phyloP scores from a whole-genome alignment of 2,329 filamentous ascomycete species.

The Huntiella decipiens region DNA sequence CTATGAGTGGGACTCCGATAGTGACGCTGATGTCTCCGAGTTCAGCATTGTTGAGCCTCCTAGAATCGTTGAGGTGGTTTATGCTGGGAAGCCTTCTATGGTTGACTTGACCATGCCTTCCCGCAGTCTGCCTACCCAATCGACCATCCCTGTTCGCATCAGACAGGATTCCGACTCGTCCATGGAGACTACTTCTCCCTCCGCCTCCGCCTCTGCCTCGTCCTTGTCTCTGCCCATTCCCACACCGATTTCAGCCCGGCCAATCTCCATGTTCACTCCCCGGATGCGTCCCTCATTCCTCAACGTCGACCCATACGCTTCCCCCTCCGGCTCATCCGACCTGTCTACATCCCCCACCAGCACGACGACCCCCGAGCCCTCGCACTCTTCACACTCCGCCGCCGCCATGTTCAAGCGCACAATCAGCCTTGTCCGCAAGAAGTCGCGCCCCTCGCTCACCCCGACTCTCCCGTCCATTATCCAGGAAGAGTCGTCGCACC shows the following conservation, averaged over 20 bases:
- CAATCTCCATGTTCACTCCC: conserved; percentile 8
- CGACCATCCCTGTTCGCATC: conserved; percentile 8
- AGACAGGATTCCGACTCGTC: conserved; percentile 16
- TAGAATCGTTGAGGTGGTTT: conserved; percentile 38
- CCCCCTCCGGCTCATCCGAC: conserved; percentile 13
- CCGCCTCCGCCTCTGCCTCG: neutral
- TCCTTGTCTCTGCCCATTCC: conserved; percentile 1
- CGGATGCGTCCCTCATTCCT: conserved; percentile 27
- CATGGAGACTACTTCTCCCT: neutral
- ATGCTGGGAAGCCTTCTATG: conserved; percentile 39
- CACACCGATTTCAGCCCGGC: neutral
- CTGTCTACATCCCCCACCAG: neutral
- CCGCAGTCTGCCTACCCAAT: conserved; percentile 15
- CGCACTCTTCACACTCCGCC: neutral
- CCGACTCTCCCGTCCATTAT: conserved; percentile 15
- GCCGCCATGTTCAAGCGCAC: conserved; percentile 29
- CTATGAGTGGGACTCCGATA: conserved; percentile 27
- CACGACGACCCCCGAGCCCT: conserved; percentile 18
- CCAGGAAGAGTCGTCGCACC: conserved; percentile 17
- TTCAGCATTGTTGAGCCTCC: conserved; percentile 28
- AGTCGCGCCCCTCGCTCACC: conserved; percentile 31
- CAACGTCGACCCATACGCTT: conserved; percentile 34
- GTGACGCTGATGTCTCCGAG: conserved; percentile 17
- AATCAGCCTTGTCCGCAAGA: conserved; percentile 34
- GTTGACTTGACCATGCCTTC: conserved; percentile 26